phyloP scores from a whole-genome alignment of 2,329 filamentous ascomycete species.

The Zelopaecilomyces penicillatus region DNA sequence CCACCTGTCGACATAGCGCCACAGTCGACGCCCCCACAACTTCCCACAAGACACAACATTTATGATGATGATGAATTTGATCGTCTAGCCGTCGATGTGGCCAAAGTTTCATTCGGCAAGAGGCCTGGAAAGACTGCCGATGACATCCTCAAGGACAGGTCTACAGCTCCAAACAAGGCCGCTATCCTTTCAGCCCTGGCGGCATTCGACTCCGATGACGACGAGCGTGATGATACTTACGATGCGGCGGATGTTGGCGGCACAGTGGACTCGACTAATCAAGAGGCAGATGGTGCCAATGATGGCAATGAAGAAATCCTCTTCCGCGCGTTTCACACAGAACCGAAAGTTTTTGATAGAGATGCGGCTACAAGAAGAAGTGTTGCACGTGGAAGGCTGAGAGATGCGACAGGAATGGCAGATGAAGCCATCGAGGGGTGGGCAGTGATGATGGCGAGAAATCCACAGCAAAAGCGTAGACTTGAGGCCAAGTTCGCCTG shows the following conservation, averaged over 20 bases:
- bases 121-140: conserved; percentile 59
- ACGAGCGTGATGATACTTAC: conserved; percentile 95
- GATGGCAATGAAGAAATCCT: conserved; percentile 61
- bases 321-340: conserved; percentile 61
- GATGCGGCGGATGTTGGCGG: conserved; percentile 88
- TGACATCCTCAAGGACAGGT: conserved; percentile 57
- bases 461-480: conserved; percentile 57
- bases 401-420: conserved; percentile 74
- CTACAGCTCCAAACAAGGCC: conserved; percentile 64
- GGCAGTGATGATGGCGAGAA: conserved; percentile 74
- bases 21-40: conserved; percentile 47
- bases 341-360: conserved; percentile 59
- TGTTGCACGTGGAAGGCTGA: conserved; percentile 53
- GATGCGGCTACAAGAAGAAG: conserved; percentile 62
- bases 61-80: conserved; percentile 79
- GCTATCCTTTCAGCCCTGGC: conserved; percentile 83
- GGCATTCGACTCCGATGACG: conserved; percentile 85
- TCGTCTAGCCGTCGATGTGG: conserved; percentile 55
- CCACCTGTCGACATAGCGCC: conserved; percentile 41
- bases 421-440: conserved; percentile 93
- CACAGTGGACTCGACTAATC: conserved; percentile 64
- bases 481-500: conserved; percentile 66
- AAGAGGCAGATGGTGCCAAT: conserved; percentile 38
- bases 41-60: conserved; percentile 59
- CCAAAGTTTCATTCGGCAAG: conserved; percentile 73